Percentiles rank a stretch among this genome's conserved stretches.
phyloP scores from a whole-genome alignment of 306 rosid genomes.

The Ochetophila trinervis region DNA sequence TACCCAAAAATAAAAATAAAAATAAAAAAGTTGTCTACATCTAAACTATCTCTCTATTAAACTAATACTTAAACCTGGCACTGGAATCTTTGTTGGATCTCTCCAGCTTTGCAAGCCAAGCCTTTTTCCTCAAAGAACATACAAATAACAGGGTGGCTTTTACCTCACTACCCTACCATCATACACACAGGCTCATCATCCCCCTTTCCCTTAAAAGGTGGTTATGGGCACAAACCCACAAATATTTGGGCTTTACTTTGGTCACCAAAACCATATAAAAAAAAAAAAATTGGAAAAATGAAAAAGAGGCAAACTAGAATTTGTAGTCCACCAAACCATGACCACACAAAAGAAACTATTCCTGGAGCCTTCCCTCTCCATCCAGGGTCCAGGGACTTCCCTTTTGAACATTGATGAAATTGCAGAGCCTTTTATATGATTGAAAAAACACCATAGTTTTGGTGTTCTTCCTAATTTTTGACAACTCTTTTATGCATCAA shows the following conservation, averaged over 20 bases:
- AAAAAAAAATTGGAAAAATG: background rate
- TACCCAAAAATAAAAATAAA: constrained; percentile 15
- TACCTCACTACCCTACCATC: constrained; percentile 46
- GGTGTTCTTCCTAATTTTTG: constrained; percentile 31
- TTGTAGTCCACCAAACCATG: constrained; percentile 49
- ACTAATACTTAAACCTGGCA: constrained; percentile 69
- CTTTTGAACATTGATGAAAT: constrained; percentile 25
- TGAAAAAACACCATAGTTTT: constrained; percentile 16
- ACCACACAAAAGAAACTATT: constrained; percentile 34
- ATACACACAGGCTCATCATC: constrained; percentile 47
- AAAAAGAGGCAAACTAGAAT: constrained; percentile 31
- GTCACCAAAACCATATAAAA: constrained; percentile 28
- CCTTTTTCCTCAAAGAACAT: constrained; percentile 38
- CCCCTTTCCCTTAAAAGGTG: constrained; percentile 42
- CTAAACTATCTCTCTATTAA: constrained; percentile 42
- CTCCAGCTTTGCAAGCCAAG: constrained; percentile 77
- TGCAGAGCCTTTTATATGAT: constrained; percentile 29
- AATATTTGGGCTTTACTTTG: constrained; percentile 60
- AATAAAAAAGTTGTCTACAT: constrained; percentile 43
- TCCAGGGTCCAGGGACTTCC: constrained; percentile 52
- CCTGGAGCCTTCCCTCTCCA: constrained; percentile 67
- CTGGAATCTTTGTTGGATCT: constrained; percentile 58
- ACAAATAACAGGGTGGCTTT: constrained; percentile 56
- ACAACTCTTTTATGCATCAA: constrained; percentile 22
- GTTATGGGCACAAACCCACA: constrained; percentile 54